Conservation (phyloP, 2,329 filamentous ascomycete genomes). For the Penicillium frequentans region DNA sequence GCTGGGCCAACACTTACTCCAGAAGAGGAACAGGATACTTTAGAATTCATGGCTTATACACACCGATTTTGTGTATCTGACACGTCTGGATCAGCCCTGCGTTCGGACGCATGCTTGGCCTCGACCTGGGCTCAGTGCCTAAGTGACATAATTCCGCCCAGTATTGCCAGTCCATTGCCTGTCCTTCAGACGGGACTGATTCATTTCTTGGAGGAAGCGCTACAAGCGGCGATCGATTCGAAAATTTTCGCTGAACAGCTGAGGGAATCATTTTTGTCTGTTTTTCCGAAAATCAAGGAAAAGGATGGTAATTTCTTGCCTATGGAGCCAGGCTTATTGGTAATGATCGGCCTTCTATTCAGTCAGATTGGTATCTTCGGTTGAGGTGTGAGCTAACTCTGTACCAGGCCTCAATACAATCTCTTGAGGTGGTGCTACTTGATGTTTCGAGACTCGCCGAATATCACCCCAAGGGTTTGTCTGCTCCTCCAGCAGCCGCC, state of each 20-base stretch:
- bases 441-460: background rate
- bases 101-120: conserved; percentile 28
- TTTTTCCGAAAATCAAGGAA: conserved; percentile 24
- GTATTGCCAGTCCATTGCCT: conserved; percentile 21
- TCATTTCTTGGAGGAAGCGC: conserved; percentile 29
- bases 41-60: conserved; percentile 29
- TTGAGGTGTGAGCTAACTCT: conserved; percentile 14
- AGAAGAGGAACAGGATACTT: conserved; percentile 20
- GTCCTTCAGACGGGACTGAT: conserved; percentile 32
- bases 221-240: conserved; percentile 19
- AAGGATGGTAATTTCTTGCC: conserved; percentile 15
- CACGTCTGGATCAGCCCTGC: conserved; percentile 17
- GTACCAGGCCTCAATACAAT: conserved; percentile 25
- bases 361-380: background rate
- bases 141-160: conserved; percentile 28
- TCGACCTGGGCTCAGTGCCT: conserved; percentile 33
- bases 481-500: background rate
- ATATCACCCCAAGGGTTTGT: background rate
- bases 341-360: conserved; percentile 15
- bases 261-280: conserved; percentile 27
- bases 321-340: conserved; percentile 34
- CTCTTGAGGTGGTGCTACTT: conserved; percentile 13
- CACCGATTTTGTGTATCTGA: conserved; percentile 23
- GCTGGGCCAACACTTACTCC: conserved; percentile 12
- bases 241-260: conserved; percentile 20